These are phyloP conservation scores for Yamadazyma sp. DNA, from an alignment of 805 yeast genomes.

Conservation along the genomic window DNA sequence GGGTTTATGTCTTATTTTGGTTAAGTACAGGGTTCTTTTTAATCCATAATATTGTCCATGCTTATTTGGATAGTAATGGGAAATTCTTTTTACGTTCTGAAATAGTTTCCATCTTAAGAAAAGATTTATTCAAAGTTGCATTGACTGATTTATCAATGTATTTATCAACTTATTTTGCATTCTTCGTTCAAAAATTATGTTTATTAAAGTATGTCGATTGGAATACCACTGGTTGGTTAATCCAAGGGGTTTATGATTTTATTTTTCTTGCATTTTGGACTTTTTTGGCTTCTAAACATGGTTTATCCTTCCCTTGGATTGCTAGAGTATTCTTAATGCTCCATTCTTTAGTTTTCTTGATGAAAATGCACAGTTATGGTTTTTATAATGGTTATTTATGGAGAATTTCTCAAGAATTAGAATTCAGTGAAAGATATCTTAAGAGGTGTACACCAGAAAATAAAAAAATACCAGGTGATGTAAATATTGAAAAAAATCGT, in stretches of 20 bases:
- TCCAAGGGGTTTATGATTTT: constrained; percentile 58
- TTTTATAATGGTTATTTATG: constrained; percentile 90
- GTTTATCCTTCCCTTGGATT: constrained; percentile 75
- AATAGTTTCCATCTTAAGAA: constrained; percentile 53
- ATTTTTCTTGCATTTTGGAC: constrained; percentile 51
- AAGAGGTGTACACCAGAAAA: constrained; percentile 33
- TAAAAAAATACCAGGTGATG: constrained; percentile 17
- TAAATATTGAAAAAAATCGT: constrained; percentile 18
- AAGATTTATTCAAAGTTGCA: constrained; percentile 66
- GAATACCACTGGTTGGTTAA: constrained; percentile 60
- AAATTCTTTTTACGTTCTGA: constrained; percentile 47
- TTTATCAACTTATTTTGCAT: constrained; percentile 57
- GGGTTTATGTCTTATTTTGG: constrained; percentile 83
- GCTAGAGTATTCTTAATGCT: constrained; percentile 80
- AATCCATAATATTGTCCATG: constrained; percentile 51
- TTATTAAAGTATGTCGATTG: constrained; percentile 49
- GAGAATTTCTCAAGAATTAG: constrained; percentile 54
- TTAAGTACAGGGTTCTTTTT: constrained; percentile 55
- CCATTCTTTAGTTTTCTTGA: constrained; percentile 80
- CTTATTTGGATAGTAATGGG: constrained; percentile 42
- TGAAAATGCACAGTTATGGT: constrained; percentile 95
- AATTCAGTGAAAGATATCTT: constrained; percentile 44
- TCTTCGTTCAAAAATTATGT: constrained; percentile 55
- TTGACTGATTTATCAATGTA: constrained; percentile 77
- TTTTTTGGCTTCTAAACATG: constrained; percentile 47